Base-by-base conservation (phyloP, 2,329 filamentous ascomycete genomes). In the Paecilomyces fulvus region DNA sequence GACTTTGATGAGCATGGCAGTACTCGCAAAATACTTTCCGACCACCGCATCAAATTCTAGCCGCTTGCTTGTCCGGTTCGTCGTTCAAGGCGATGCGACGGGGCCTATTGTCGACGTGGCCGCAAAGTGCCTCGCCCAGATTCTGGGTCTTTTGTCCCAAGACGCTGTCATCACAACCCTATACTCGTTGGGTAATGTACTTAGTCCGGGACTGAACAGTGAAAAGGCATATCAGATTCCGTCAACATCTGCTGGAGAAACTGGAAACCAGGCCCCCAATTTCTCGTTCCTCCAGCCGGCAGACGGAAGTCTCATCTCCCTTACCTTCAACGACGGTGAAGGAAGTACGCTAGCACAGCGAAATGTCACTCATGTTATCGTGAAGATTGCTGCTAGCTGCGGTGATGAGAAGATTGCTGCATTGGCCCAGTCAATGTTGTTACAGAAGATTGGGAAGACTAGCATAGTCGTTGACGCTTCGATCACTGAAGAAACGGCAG, bases 341-440 rank as follows among this genome's bases (percentile, higher is more conserved):
- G 92, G 96, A 60, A 86, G 84, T 1, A 84, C 85, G 3, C 76
- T 84, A 30, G 86, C 91, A 0, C 91, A 95, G 68, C 84, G 85
- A 33, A 95, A 92, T 60, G 88, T 97, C n/a, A 85, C 97, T n/a
- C 87, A 95, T 67, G 90, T 92, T 0, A 92, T 99, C 59, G 92
- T 95, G 56, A 86, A 86, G n/a, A 90, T 99, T 68, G 90, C 94
- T 0, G 83, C 82, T 21, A 86, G 83, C 56, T 91, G 87, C 68
- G 83, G 87, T 51, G 92, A 99, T 65, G 86, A 90, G 58, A 96
- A 96, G 74, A 95, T 99, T 55, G 94, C 88, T 6, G 92, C 92
- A 4, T 78, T 99, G 54, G 92, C 92, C 2, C 88, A 96, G 64
- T 95, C 91, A 0, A 96, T 99, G 86, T 83, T 99, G 23, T 76